A percentile compares a stretch with the other conserved stretches of the same genome.
These are phyloP conservation scores for Pyronema omphalodes DNA, from an alignment of 495 filamentous ascomycete genomes.

Conservation along the genomic window DNA sequence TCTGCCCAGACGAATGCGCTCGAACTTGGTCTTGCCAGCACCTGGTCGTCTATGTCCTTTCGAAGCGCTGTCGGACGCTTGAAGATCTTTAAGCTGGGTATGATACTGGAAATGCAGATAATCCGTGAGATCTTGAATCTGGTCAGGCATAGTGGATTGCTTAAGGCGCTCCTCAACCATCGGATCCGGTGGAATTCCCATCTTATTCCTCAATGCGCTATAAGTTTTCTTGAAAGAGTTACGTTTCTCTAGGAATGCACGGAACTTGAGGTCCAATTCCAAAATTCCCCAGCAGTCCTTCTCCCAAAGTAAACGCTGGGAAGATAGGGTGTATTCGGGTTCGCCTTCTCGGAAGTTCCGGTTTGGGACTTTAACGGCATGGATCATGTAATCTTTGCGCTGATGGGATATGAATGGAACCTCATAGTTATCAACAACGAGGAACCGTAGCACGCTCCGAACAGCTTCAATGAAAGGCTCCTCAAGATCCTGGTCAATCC, in stretches of 20 bases:
- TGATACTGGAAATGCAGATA: conserved; percentile 93
- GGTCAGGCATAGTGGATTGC: conserved; percentile 64
- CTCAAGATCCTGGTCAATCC: conserved; percentile 45
- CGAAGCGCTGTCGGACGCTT: conserved; percentile 32
- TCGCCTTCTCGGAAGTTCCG: conserved; percentile 37
- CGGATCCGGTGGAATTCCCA: conserved; percentile 9
- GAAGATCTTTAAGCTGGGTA: conserved; percentile 54
- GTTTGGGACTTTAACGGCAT: conserved; percentile 54
- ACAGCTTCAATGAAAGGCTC: conserved; percentile 74
- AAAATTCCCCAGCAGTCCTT: conserved; percentile 88
- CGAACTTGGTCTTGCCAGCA: conserved; percentile 53
- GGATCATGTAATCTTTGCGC: conserved; percentile 91
- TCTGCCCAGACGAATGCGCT: conserved; percentile 59
- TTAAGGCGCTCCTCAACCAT: conserved; percentile 60
- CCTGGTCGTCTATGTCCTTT: conserved; percentile 55
- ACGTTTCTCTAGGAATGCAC: conserved; percentile 75
- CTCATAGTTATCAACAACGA: conserved; percentile 79
- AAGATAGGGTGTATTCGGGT: conserved; percentile 51
- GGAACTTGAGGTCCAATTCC: conserved; percentile 84
- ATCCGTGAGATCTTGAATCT: conserved; percentile 89
- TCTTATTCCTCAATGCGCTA: conserved; percentile 42
- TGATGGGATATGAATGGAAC: conserved; percentile 97
- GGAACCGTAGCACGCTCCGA: conserved; percentile 82
- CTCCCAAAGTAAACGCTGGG: conserved; percentile 79
- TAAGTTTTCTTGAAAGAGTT: conserved; percentile 61